Evolutionary conservation across 1,139 yeast species (phyloP).

Genomic region (Debaryomycetaceae sp.): DNA sequence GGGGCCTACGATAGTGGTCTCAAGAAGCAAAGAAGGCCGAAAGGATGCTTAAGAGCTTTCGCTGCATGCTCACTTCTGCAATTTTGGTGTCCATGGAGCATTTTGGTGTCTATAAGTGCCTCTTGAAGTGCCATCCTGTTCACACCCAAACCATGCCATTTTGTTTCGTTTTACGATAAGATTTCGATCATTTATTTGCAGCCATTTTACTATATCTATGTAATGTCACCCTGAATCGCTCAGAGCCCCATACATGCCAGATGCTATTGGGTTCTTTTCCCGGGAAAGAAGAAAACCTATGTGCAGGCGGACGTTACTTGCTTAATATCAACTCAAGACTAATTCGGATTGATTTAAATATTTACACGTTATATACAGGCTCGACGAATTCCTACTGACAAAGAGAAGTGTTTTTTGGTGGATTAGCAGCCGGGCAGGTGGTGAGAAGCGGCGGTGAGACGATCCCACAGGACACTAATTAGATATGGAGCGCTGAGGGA

Average conservation of each 20-base stretch:
- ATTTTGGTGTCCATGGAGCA: no score
- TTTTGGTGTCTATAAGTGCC: not conserved
- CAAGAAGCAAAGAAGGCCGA: no score
- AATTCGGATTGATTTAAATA: not conserved
- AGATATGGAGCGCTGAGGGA: constrained; percentile 25
- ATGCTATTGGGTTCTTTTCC: not conserved
- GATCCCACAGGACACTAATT: no score
- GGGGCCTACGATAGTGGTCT: no score
- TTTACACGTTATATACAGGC: not conserved
- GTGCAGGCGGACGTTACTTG: not conserved
- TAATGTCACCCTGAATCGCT: not conserved
- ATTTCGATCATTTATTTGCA: not conserved
- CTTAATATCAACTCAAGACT: not conserved
- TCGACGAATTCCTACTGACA: no score
- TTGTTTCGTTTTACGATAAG: not conserved
- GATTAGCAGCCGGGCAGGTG: no score
- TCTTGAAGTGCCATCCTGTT: not conserved
- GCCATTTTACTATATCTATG: not conserved
- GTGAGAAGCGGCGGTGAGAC: no score
- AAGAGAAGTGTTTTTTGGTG: no score
- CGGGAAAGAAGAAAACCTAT: not conserved
- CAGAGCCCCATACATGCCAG: not conserved
- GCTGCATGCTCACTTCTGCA: no score
- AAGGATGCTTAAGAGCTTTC: not conserved
- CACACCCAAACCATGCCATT: not conserved